A percentile compares a stretch with the other conserved stretches of the same genome.
Conservation (phyloP, 306 rosid species). For the Purshia tridentata region DNA sequence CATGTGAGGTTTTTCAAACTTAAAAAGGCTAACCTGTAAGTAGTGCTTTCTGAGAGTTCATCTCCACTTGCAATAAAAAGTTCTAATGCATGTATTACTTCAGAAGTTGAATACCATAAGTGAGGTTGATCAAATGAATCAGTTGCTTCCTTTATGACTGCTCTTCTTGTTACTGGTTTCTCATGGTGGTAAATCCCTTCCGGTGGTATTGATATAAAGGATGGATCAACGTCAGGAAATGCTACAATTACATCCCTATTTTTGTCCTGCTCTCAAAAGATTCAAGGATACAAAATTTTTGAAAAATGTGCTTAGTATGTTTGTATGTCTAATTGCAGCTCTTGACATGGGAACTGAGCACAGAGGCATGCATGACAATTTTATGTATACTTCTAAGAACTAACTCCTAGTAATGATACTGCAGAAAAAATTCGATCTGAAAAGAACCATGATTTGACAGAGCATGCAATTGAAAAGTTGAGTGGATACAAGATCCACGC, state of each 20-base stretch:
- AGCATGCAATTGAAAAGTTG: background rate
- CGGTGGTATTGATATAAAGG: slow-evolving; percentile 42
- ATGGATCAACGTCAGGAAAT: slow-evolving; percentile 83
- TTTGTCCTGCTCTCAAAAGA: slow-evolving; percentile 65
- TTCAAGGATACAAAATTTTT: slow-evolving; percentile 23
- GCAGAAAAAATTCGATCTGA: background rate
- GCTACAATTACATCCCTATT: slow-evolving; percentile 86
- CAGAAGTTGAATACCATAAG: slow-evolving; percentile 83
- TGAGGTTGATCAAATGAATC: slow-evolving; percentile 73
- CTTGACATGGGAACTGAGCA: slow-evolving; percentile 16
- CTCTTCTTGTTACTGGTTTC: slow-evolving; percentile 30
- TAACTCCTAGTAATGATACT: background rate
- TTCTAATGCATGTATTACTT: slow-evolving; percentile 66
- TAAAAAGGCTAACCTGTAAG: slow-evolving; percentile 52
- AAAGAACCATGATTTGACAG: background rate
- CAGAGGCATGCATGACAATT: background rate
- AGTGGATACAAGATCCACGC: background rate
- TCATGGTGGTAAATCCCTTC: slow-evolving; percentile 22
- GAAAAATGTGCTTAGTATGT: background rate
- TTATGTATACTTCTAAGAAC: background rate
- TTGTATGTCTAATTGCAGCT: slow-evolving; percentile 1
- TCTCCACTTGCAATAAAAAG: slow-evolving; percentile 68
- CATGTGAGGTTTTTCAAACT: background rate
- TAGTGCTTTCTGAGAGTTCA: slow-evolving; percentile 50
- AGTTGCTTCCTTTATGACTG: slow-evolving; percentile 35